Percentiles rank a stretch among this genome's conserved stretches.
phyloP scores from a whole-genome alignment of 129 eudicot species.

The Centella asiatica region DNA sequence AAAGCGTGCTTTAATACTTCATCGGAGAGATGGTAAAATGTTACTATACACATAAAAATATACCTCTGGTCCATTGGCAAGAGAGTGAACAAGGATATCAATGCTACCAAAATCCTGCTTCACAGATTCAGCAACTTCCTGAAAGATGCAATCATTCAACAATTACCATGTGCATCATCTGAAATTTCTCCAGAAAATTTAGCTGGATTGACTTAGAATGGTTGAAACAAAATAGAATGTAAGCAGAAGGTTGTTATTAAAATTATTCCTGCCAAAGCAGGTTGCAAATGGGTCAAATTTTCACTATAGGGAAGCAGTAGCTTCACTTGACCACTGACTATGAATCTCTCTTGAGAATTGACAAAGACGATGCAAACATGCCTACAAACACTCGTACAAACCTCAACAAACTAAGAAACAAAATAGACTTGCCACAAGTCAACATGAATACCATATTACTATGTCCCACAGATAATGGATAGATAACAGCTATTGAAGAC shows the following conservation, averaged over 20 bases:
- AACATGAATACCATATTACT: neutral
- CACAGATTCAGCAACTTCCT: conserved; percentile 88
- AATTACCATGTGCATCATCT: neutral
- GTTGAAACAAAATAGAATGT: neutral
- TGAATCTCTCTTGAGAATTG: neutral
- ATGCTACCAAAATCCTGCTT: conserved; percentile 81
- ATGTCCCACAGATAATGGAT: neutral
- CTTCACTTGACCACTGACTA: neutral
- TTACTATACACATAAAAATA: conserved; percentile 6
- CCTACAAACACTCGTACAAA: too few relatives aligned
- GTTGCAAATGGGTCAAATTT: neutral
- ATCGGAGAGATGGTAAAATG: neutral
- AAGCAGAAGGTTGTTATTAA: neutral
- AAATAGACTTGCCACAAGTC: neutral
- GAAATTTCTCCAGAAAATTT: neutral
- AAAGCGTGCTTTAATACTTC: conserved; percentile 4
- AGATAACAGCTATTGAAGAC: neutral
- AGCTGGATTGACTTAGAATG: neutral
- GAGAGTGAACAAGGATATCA: conserved; percentile 88
- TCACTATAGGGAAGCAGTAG: neutral
- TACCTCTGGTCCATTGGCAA: conserved; percentile 97
- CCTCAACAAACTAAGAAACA: neutral
- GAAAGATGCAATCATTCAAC: conserved; percentile 14
- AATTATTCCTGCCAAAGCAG: neutral
- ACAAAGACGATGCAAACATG: neutral